Percentiles rank a stretch among this genome's conserved stretches.
phyloP scores from a whole-genome alignment of 2,329 filamentous ascomycete genomes.

The Fusarium sarcochroum region DNA sequence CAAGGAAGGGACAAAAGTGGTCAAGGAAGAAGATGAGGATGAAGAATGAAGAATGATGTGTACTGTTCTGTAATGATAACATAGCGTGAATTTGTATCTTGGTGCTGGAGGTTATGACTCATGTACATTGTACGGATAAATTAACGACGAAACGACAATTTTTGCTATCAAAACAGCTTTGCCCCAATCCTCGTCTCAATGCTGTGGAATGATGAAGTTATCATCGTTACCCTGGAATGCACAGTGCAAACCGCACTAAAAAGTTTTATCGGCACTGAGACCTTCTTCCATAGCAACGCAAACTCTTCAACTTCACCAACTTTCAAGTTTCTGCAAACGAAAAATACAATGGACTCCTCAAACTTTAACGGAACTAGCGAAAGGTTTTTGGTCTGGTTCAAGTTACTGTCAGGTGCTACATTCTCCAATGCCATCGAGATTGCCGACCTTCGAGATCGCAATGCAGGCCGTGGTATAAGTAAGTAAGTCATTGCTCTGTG shows the following conservation, averaged over 20 bases:
- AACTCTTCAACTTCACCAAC: background rate
- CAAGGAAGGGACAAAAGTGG: too few relatives aligned
- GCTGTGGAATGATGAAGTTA: background rate
- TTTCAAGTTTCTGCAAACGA: background rate
- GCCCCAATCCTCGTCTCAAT: too few relatives aligned
- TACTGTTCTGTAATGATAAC: too few relatives aligned
- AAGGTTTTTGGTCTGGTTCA: conserved; percentile 69
- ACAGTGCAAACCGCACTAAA: conserved; percentile 15
- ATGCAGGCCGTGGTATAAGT: conserved; percentile 71
- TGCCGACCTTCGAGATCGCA: conserved; percentile 63
- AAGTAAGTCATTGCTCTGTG: conserved; percentile 53
- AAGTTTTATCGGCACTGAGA: conserved; percentile 31
- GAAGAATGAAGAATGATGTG: background rate
- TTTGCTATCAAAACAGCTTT: too few relatives aligned
- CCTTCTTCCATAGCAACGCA: background rate
- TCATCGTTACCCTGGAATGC: conserved; percentile 1
- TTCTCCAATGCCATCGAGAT: conserved; percentile 68
- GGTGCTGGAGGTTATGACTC: background rate
- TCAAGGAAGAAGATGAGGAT: conserved; percentile 40
- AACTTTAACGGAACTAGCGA: conserved; percentile 61
- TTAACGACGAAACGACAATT: too few relatives aligned
- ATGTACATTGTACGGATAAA: background rate
- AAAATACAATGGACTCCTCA: conserved; percentile 20
- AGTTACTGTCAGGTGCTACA: conserved; percentile 63
- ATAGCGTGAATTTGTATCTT: too few relatives aligned